These are phyloP conservation scores for Penicillium alfredii DNA, from an alignment of 495 filamentous ascomycete genomes.

Conservation along the genomic window DNA sequence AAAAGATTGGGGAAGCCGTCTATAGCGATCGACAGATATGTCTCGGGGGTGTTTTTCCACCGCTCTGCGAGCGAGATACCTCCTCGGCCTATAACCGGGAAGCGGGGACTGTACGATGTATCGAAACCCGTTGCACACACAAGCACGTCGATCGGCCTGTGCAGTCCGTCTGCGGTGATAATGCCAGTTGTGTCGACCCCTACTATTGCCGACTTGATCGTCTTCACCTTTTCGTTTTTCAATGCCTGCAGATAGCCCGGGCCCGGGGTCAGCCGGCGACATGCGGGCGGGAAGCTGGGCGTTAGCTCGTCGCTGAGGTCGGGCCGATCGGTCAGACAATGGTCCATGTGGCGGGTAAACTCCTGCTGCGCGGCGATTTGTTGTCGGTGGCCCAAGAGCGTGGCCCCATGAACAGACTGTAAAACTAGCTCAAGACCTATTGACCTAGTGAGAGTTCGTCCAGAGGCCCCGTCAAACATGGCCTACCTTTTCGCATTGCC, in stretches of 20 bases:
- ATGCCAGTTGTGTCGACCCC: slow-evolving; percentile 44
- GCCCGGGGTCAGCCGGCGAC: slow-evolving; percentile 47
- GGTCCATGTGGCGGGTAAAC: slow-evolving; percentile 40
- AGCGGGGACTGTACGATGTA: slow-evolving; percentile 43
- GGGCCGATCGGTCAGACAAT: slow-evolving; percentile 32
- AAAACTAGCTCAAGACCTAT: slow-evolving; percentile 41
- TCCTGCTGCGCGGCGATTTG: slow-evolving; percentile 27
- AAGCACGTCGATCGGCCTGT: slow-evolving; percentile 35
- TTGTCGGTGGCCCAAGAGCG: slow-evolving; percentile 31
- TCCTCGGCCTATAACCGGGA: slow-evolving; percentile 43
- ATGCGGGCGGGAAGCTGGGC: slow-evolving; percentile 43
- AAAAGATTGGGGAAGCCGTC: slow-evolving; percentile 65
- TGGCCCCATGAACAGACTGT: slow-evolving; percentile 41
- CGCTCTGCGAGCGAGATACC: slow-evolving; percentile 43
- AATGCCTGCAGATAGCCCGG: slow-evolving; percentile 46
- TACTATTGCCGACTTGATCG: slow-evolving; percentile 35
- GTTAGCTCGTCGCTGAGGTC: slow-evolving; percentile 29
- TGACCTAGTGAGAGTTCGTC: too few relatives aligned
- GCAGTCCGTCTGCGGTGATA: slow-evolving; percentile 41
- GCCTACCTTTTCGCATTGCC: slow-evolving; percentile 39
- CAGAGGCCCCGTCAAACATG: too few relatives aligned
- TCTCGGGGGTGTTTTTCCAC: slow-evolving; percentile 47
- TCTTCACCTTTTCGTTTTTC: slow-evolving; percentile 40
- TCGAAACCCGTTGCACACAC: slow-evolving; percentile 54
- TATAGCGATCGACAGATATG: slow-evolving; percentile 54